Percentiles rank a stretch among this genome's conserved stretches.
phyloP scores from a whole-genome alignment of 1,139 yeast species.

The Yamadazyma sp. region DNA sequence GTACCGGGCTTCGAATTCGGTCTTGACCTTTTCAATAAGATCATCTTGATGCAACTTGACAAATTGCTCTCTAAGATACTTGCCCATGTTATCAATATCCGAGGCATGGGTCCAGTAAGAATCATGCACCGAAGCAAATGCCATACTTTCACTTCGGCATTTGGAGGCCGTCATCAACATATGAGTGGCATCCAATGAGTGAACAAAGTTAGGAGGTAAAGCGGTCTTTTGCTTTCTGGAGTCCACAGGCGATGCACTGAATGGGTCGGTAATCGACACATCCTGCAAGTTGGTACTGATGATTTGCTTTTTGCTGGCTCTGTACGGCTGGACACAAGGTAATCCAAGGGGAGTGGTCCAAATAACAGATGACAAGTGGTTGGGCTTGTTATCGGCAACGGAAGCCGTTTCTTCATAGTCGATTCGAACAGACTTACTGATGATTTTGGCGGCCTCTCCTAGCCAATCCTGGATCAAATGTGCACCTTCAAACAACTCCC shows the following conservation, averaged over 20 bases:
- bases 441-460: slow-evolving; percentile 78
- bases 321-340: slow-evolving; percentile 95
- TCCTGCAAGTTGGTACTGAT: slow-evolving; percentile 82
- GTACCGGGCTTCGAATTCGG: slow-evolving; percentile 82
- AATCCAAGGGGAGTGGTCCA: slow-evolving; percentile 97
- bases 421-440: slow-evolving; percentile 73
- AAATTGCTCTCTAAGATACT: slow-evolving; percentile 74
- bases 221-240: slow-evolving; percentile 88
- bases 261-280: slow-evolving; percentile 80
- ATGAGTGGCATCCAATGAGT: slow-evolving; percentile 94
- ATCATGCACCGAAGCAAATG: slow-evolving; percentile 97
- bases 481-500: slow-evolving; percentile 88
- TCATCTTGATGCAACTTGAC: slow-evolving; percentile 74
- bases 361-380: slow-evolving; percentile 81
- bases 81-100: slow-evolving; percentile 74
- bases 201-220: slow-evolving; percentile 94
- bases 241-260: slow-evolving; percentile 77
- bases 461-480: slow-evolving; percentile 97
- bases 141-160: slow-evolving; percentile 64
- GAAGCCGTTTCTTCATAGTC: slow-evolving; percentile 44
- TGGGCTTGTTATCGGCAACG: slow-evolving; percentile 42
- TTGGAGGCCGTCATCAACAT: slow-evolving; percentile 87
- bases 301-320: slow-evolving; percentile 62
- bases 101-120: slow-evolving; percentile 98
- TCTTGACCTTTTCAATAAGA: slow-evolving; percentile 65